phyloP scores from a whole-genome alignment of 176 grass and related monocot genomes.

The Oryza australiensis region DNA sequence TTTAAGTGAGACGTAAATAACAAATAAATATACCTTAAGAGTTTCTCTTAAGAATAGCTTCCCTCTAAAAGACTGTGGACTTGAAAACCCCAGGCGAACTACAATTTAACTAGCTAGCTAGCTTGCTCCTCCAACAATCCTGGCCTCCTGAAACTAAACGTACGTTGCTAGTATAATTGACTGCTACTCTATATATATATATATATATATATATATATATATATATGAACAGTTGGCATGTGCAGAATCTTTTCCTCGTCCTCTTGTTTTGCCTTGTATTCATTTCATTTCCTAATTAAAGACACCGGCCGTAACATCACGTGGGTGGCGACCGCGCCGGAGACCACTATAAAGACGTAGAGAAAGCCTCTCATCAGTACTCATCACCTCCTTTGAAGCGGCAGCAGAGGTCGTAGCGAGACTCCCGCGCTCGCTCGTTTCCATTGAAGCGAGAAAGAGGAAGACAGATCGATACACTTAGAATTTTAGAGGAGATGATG shows the following conservation, averaged over 20 bases:
- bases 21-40: too few species aligned
- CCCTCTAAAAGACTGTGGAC: too few species aligned
- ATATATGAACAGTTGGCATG: not conserved
- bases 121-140: not conserved
- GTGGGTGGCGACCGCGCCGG: not conserved
- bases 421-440: not conserved
- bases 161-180: not conserved
- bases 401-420: not conserved
- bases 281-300: not conserved
- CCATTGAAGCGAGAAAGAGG: not conserved
- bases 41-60: too few species aligned
- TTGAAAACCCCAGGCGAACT: too few species aligned
- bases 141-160: not conserved
- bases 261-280: not conserved
- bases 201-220: too few species aligned
- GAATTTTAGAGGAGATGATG: conserved; percentile 43
- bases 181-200: not conserved
- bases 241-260: not conserved
- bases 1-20: too few species aligned
- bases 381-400: not conserved
- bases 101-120: too few species aligned
- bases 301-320: not conserved
- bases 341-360: conserved; percentile 15
- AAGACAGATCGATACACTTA: conserved; percentile 1
- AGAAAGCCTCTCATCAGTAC: not conserved